A percentile compares a stretch with the other conserved stretches of the same genome.
Evolutionary conservation across 208 protist genomes (phyloP).

Genomic region (Tritrichomonas musculus): DNA sequence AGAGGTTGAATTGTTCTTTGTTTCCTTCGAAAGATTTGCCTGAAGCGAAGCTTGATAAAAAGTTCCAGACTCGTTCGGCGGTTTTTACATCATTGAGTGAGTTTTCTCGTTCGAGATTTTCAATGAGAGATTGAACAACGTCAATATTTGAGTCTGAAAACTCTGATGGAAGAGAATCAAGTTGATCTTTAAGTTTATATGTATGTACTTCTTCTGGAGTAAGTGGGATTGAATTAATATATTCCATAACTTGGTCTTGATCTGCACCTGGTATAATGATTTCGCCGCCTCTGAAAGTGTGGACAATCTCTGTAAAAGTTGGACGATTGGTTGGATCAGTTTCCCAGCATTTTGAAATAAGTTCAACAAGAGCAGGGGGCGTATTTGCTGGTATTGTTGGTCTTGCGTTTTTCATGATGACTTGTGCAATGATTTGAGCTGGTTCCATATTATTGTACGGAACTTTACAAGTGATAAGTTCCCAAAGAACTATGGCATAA

Average conservation of each 20-base stretch:
- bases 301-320: not conserved
- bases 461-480: not conserved
- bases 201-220: too few relatives aligned
- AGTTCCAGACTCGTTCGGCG: too few relatives aligned
- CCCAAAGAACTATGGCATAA: conserved; percentile 9
- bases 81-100: too few relatives aligned
- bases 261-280: not conserved
- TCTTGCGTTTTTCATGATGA: not conserved
- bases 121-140: too few relatives aligned
- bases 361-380: not conserved
- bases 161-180: too few relatives aligned
- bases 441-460: not conserved
- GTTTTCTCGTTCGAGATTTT: too few relatives aligned
- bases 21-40: too few relatives aligned
- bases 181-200: too few relatives aligned
- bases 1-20: too few relatives aligned
- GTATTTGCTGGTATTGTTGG: not conserved
- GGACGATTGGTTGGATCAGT: not conserved
- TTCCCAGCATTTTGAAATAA: conserved; percentile 7
- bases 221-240: not conserved
- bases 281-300: not conserved
- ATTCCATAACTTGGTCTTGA: not conserved
- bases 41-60: too few relatives aligned
- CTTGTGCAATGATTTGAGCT: not conserved
- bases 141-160: too few relatives aligned